Base-by-base conservation (phyloP, 768 basidiomycete species). In the Boletus subparvulus region DNA sequence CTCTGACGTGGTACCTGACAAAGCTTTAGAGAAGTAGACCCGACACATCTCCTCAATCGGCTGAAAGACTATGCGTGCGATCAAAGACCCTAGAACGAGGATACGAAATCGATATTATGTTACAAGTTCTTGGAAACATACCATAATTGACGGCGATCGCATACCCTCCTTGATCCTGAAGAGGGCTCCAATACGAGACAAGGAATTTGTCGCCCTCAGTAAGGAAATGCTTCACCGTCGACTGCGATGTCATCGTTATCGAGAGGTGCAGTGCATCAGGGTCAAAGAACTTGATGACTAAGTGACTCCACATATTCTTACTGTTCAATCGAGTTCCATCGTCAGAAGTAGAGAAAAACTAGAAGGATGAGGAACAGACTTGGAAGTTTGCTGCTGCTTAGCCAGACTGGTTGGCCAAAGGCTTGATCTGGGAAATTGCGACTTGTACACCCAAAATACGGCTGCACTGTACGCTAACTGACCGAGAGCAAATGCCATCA, bases 131-230 rank as follows among this genome's bases (percentile, higher is more conserved):
- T 32, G 7, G 40, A 19, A 13, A 69, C 82, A 47, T 50, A 91
- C 96, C 97, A 68, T 98, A 99, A 71, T 98, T 98, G 39, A 90
- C 88, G 13, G 97, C 96, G 13, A 98, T 79, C 0, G 95, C 96
- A 70, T 97, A 98, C 2, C 94, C 95, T 5, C 93, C 96, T 72
- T 98, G 94, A 68, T 95, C 89, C 45, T 85, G 77, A 48, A 96
- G 74, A 32, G 89, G 86, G 56, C 93, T 94, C 65, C 92, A 84
- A 69, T 82, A 84, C 0, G 92, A 91, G 17, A 99, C 79, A 12
- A 96, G 81, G 43, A 98, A 75, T 65, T 97, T 93, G 71, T 99
- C 97, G 4, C 92, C 94, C 67, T 98, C 97, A 0, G 96, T 98
- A 28, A 99, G 76, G 60, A 98, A 82, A 70, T 98, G 97, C 70